These are phyloP conservation scores for Phytophthora sp. DNA, from an alignment of 352 stramenopile species.

Conservation along the genomic window DNA sequence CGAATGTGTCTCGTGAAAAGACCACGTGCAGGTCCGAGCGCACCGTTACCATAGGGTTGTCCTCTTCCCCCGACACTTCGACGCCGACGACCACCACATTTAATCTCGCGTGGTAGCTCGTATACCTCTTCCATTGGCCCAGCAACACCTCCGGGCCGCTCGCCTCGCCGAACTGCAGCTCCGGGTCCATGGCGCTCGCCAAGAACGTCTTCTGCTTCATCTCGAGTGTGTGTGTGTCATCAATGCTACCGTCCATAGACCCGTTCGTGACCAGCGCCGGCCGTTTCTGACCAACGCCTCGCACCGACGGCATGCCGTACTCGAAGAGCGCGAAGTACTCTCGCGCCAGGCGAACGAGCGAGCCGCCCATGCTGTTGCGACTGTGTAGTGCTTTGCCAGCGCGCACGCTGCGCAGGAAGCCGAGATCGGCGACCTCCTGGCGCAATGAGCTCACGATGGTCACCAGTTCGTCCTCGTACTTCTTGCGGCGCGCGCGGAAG, in stretches of 20 bases:
- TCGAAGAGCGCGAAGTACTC: conserved; percentile 67
- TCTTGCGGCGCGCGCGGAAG: conserved; percentile 61
- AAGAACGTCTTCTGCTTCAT: conserved; percentile 44
- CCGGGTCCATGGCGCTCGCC: conserved; percentile 43
- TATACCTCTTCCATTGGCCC: conserved; percentile 57
- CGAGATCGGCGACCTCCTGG: conserved; percentile 53
- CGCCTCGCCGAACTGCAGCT: conserved; percentile 39
- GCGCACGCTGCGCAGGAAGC: conserved; percentile 47
- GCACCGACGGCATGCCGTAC: conserved; percentile 40
- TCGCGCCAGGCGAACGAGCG: conserved; percentile 45
- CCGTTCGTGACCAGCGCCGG: conserved; percentile 15
- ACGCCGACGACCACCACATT: conserved; percentile 43
- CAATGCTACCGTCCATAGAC: conserved; percentile 2
- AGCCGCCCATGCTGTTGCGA: conserved; percentile 43
- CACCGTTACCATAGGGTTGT: conserved; percentile 55
- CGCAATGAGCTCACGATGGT: conserved; percentile 46
- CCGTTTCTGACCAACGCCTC: conserved; percentile 42
- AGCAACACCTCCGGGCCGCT: conserved; percentile 37
- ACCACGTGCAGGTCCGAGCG: conserved; percentile 52
- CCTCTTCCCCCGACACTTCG: conserved; percentile 47
- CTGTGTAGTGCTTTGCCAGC: conserved; percentile 44
- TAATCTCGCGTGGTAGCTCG: conserved; percentile 43
- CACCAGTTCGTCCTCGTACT: conserved; percentile 51
- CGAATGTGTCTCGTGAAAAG: conserved; percentile 57
- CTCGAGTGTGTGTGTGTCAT: conserved; percentile 16